Conservation (phyloP, 805 yeast species). For the Candida yuanshanica region DNA sequence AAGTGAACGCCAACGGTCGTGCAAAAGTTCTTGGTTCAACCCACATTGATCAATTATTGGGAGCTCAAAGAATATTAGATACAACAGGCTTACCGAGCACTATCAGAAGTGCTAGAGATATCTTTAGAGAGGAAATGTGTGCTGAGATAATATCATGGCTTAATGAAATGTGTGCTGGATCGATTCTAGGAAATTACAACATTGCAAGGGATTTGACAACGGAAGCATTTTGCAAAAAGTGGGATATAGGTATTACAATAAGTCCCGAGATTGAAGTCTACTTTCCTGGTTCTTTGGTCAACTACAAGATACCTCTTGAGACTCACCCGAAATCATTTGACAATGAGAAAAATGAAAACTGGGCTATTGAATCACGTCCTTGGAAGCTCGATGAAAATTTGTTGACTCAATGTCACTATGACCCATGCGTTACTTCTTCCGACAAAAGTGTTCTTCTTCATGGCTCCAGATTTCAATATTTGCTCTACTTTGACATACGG, state of each 20-base stretch:
- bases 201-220: conserved; percentile 47
- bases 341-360: conserved; percentile 21
- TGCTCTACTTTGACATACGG: conserved; percentile 58
- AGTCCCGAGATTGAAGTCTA: not conserved
- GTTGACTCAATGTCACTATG: conserved; percentile 43
- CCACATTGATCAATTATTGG: conserved; percentile 43
- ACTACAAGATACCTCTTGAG: conserved; percentile 14
- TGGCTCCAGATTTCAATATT: conserved; percentile 38
- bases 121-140: conserved; percentile 76
- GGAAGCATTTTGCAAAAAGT: conserved; percentile 50
- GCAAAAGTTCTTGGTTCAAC: conserved; percentile 60
- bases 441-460: conserved; percentile 18
- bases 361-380: conserved; percentile 33
- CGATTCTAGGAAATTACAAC: conserved; percentile 43
- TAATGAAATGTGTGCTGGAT: conserved; percentile 48
- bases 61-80: conserved; percentile 49
- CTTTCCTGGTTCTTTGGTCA: conserved; percentile 7
- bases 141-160: conserved; percentile 68
- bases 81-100: conserved; percentile 63
- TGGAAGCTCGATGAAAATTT: conserved; percentile 44
- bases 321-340: conserved; percentile 1
- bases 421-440: conserved; percentile 10
- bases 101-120: conserved; percentile 61
- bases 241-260: conserved; percentile 48
- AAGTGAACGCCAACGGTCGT: conserved; percentile 58